These are phyloP conservation scores for Jimgerdemannia lactiflua DNA, from an alignment of 192 early-diverging fungal genomes.

Conservation along the genomic window DNA sequence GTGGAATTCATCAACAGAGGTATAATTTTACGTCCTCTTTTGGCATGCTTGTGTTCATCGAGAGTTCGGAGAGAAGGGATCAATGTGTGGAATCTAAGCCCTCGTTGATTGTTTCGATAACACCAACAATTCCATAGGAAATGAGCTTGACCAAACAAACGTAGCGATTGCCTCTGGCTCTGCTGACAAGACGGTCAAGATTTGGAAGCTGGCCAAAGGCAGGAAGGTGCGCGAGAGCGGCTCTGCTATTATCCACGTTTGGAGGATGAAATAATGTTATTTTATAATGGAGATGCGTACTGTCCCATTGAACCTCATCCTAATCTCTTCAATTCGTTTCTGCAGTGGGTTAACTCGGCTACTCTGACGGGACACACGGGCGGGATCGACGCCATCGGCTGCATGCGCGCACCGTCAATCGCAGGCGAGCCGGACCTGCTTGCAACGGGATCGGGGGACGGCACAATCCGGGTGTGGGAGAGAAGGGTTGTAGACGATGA, in stretches of 20 bases:
- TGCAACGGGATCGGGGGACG: slow-evolving; percentile 69
- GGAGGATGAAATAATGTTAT: too few relatives aligned
- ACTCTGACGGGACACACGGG: slow-evolving; percentile 65
- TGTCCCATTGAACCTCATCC: not conserved
- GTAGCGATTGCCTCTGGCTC: slow-evolving; percentile 75
- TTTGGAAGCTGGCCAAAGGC: slow-evolving; percentile 57
- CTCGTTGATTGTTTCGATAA: not conserved
- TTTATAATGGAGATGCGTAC: too few relatives aligned
- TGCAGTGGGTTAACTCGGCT: slow-evolving; percentile 64
- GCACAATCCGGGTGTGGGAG: slow-evolving; percentile 69
- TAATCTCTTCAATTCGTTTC: slow-evolving; percentile 3
- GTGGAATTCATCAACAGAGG: slow-evolving; percentile 66
- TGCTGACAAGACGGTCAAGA: slow-evolving; percentile 70
- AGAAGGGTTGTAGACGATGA: slow-evolving; percentile 33
- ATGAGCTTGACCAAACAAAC: slow-evolving; percentile 42
- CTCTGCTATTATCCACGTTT: too few relatives aligned
- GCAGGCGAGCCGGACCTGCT: slow-evolving; percentile 46
- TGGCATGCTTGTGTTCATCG: not conserved
- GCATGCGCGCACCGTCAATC: slow-evolving; percentile 44
- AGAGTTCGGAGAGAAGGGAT: not conserved
- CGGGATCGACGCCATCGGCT: slow-evolving; percentile 64
- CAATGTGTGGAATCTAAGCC: not conserved
- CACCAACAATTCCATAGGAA: slow-evolving; percentile 5
- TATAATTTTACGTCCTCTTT: too few relatives aligned
- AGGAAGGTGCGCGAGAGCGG: slow-evolving; percentile 17